Conservation (phyloP, 2,329 filamentous ascomycete genomes). For the Curvularia eragrostidis region DNA sequence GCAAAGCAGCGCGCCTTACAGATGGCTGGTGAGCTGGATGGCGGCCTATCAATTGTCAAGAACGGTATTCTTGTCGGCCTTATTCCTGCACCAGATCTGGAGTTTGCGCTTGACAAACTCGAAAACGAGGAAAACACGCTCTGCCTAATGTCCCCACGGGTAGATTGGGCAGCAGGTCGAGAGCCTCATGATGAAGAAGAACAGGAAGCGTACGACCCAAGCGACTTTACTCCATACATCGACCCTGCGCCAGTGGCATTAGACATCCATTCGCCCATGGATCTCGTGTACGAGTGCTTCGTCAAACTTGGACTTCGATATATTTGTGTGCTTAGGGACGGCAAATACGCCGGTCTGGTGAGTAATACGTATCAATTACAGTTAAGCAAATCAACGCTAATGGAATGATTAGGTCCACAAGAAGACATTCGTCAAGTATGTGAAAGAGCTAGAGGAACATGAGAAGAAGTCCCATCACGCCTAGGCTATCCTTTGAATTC, state of each 20-base stretch:
- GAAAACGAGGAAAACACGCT: slow-evolving; percentile 73
- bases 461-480: slow-evolving; percentile 32
- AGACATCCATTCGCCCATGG: slow-evolving; percentile 89
- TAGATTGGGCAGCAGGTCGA: slow-evolving; percentile 53
- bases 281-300: slow-evolving; percentile 95
- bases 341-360: slow-evolving; percentile 87
- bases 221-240: slow-evolving; percentile 89
- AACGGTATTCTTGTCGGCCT: slow-evolving; percentile 82
- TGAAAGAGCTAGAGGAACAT: slow-evolving; percentile 77
- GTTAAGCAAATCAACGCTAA: not conserved
- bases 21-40: slow-evolving; percentile 85
- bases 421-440: slow-evolving; percentile 94
- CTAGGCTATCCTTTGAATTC: not conserved
- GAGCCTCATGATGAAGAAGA: slow-evolving; percentile 62
- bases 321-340: slow-evolving; percentile 85
- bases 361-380: slow-evolving; percentile 38
- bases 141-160: slow-evolving; percentile 79
- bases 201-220: slow-evolving; percentile 63
- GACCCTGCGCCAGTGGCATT: slow-evolving; percentile 89
- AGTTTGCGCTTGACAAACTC: slow-evolving; percentile 88
- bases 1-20: slow-evolving; percentile 83
- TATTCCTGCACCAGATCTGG: slow-evolving; percentile 91
- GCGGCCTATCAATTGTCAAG: slow-evolving; percentile 85
- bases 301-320: slow-evolving; percentile 92
- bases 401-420: slow-evolving; percentile 73